These are phyloP conservation scores for Dioscorea dumetorum DNA, from an alignment of 106 monocot genomes.

Conservation along the genomic window DNA sequence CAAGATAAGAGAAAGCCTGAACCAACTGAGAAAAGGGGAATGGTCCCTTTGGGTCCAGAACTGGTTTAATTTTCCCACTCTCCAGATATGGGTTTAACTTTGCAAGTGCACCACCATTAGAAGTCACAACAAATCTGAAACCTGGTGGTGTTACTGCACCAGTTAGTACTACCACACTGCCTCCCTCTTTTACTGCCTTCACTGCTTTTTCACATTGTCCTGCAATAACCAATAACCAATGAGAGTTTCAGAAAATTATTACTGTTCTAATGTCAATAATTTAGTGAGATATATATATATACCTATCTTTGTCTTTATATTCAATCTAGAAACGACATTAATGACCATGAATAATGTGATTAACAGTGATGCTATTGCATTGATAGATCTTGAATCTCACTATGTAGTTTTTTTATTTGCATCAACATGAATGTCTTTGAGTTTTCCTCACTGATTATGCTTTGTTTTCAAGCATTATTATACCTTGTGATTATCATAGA, in stretches of 20 bases:
- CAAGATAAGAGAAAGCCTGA: conserved; percentile 74
- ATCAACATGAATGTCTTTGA: too few species aligned
- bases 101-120: conserved; percentile 49
- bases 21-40: conserved; percentile 57
- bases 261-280: too few species aligned
- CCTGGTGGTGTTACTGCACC: conserved; percentile 62
- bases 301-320: too few species aligned
- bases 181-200: conserved; percentile 78
- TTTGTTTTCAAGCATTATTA: too few species aligned
- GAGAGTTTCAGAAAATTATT: background rate
- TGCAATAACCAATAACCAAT: conserved; percentile 5
- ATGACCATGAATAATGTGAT: too few species aligned
- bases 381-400: too few species aligned
- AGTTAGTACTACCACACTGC: conserved; percentile 58
- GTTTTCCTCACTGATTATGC: too few species aligned
- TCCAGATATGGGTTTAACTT: conserved; percentile 65
- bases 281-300: too few species aligned
- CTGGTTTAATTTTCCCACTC: conserved; percentile 66
- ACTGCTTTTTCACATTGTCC: conserved; percentile 70
- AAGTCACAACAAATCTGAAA: conserved; percentile 84
- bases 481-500: too few species aligned
- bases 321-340: too few species aligned
- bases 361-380: too few species aligned
- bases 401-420: too few species aligned
- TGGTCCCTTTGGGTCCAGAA: conserved; percentile 69